A percentile compares a stretch with the other conserved stretches of the same genome.
phyloP scores from a whole-genome alignment of 768 basidiomycete species.

The Gelatoporia subvermispora region DNA sequence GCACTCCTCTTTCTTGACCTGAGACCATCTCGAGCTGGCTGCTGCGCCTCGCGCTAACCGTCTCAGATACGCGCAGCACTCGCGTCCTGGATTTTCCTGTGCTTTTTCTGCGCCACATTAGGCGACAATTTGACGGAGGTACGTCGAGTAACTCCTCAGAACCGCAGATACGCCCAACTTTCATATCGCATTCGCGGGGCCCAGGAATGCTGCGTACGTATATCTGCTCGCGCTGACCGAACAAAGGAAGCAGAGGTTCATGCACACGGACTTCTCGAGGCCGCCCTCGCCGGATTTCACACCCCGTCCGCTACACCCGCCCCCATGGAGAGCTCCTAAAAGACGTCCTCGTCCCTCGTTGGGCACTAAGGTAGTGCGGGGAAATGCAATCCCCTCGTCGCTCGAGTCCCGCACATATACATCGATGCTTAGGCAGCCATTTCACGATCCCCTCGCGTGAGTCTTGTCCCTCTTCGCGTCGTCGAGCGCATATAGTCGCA shows the following conservation, averaged over 20 bases:
- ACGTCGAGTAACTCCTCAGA: not conserved
- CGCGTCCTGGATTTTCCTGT: too few species aligned
- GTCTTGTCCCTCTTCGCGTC: not conserved
- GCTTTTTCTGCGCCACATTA: not conserved
- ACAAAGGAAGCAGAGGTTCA: too few species aligned
- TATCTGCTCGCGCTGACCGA: not conserved
- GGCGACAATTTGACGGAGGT: not conserved
- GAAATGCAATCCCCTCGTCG: not conserved
- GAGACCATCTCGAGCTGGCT: not conserved
- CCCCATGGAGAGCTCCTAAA: slow-evolving; percentile 1
- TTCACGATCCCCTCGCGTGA: slow-evolving; percentile 11
- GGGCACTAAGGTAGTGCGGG: not conserved
- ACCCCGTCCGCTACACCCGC: slow-evolving; percentile 2
- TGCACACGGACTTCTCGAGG: too few species aligned
- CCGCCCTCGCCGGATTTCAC: not conserved
- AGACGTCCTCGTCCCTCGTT: not conserved
- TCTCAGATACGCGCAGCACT: not conserved
- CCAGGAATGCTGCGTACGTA: not conserved
- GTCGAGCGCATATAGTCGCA: not conserved
- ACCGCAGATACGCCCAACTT: not conserved
- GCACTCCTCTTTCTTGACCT: not conserved
- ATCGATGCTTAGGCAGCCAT: slow-evolving; percentile 2
- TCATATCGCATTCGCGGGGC: not conserved
- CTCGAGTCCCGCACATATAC: not conserved
- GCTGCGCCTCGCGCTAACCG: not conserved